These are phyloP conservation scores for Ambrosia trifida DNA, from an alignment of 129 eudicot genomes.

Conservation along the genomic window DNA sequence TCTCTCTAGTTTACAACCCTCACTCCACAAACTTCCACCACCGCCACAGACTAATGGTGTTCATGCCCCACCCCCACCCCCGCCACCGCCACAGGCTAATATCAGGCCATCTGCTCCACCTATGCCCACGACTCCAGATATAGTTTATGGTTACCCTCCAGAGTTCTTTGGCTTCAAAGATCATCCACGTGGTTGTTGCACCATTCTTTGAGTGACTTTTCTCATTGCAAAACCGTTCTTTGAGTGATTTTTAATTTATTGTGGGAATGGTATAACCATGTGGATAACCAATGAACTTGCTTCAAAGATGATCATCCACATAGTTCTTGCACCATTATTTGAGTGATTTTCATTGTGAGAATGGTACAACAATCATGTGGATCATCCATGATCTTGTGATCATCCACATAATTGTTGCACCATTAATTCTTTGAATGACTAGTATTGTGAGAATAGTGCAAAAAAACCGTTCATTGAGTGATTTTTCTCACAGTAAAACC, in stretches of 20 bases:
- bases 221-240: slow-evolving; percentile 17
- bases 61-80: neutral
- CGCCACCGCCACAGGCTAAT: neutral
- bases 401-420: too few species aligned
- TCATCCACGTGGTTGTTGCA: slow-evolving; percentile 14
- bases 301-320: too few species aligned
- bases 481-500: too few species aligned
- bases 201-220: neutral
- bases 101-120: neutral
- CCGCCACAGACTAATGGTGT: neutral
- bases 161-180: slow-evolving; percentile 1
- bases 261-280: too few species aligned
- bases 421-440: too few species aligned
- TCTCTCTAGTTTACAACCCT: neutral
- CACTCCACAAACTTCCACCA: neutral
- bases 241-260: neutral
- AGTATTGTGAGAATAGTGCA: too few species aligned
- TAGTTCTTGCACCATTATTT: too few species aligned
- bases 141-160: slow-evolving; percentile 20
- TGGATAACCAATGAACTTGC: too few species aligned
- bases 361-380: too few species aligned
- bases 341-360: too few species aligned
- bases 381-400: too few species aligned
- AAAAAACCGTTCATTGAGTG: too few species aligned
- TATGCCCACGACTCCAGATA: neutral